Conservation (phyloP, 768 basidiomycete genomes). For the Russula emetica region DNA sequence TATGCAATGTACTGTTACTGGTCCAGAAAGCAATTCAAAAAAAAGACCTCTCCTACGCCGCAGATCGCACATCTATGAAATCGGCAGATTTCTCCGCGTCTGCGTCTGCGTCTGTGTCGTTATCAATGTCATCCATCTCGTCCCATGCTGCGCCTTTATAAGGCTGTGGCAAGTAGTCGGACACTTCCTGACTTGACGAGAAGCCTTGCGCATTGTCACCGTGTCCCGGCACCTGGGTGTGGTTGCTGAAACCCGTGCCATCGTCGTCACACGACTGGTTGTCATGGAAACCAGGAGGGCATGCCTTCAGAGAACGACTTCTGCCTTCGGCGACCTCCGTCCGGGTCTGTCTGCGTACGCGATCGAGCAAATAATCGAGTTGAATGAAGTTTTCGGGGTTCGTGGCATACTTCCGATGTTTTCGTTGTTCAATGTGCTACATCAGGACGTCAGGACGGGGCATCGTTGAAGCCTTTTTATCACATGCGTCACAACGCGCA, state of each 20-base stretch:
- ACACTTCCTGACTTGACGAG: slow-evolving; percentile 27
- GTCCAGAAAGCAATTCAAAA: slow-evolving; percentile 19
- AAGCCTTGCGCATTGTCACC: slow-evolving; percentile 1
- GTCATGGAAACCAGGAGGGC: slow-evolving; percentile 1
- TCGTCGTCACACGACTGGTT: neutral
- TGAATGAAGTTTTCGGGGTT: slow-evolving; percentile 73
- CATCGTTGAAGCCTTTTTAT: neutral
- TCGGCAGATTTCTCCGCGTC: neutral
- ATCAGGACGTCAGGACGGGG: slow-evolving; percentile 6
- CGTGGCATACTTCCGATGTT: slow-evolving; percentile 77
- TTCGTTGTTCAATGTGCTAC: slow-evolving; percentile 69
- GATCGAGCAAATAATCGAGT: slow-evolving; percentile 69
- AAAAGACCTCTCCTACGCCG: neutral
- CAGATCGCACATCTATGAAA: neutral
- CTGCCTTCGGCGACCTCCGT: slow-evolving; percentile 34
- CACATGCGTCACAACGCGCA: slow-evolving; percentile 39
- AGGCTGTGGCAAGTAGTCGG: slow-evolving; percentile 28
- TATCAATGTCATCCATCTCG: slow-evolving; percentile 15
- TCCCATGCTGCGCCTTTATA: slow-evolving; percentile 14
- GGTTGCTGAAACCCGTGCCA: slow-evolving; percentile 8
- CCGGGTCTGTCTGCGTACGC: slow-evolving; percentile 49
- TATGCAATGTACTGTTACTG: slow-evolving; percentile 16
- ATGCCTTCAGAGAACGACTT: slow-evolving; percentile 13
- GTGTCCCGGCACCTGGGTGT: neutral
- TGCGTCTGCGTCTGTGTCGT: slow-evolving; percentile 11